Conservation (phyloP, 495 filamentous ascomycete genomes). For the Hyaloscypha hepaticicola region DNA sequence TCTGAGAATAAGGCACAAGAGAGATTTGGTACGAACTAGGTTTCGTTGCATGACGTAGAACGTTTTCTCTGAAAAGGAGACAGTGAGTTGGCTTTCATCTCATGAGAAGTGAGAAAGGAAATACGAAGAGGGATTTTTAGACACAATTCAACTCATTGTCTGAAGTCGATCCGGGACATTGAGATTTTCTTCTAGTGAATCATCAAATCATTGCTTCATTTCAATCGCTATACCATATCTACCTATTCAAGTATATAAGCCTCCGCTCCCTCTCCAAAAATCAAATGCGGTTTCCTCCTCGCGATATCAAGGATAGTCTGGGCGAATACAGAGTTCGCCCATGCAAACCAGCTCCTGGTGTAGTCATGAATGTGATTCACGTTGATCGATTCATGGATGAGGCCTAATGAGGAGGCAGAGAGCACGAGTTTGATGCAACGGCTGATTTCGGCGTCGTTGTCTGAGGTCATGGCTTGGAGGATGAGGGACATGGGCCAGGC, state of each 20-base stretch:
- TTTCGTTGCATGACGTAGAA: too few species aligned
- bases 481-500: slow-evolving; percentile 98
- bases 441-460: slow-evolving; percentile 80
- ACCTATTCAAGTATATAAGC: slow-evolving; percentile 40
- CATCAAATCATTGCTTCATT: not conserved
- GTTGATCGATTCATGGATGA: slow-evolving; percentile 91
- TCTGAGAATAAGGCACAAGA: too few species aligned
- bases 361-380: slow-evolving; percentile 73
- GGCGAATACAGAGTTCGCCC: slow-evolving; percentile 94
- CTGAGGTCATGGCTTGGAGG: slow-evolving; percentile 85
- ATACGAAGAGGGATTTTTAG: too few species aligned
- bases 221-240: not conserved
- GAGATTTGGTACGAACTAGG: too few species aligned
- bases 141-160: not conserved
- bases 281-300: slow-evolving; percentile 77
- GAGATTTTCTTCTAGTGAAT: not conserved
- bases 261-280: slow-evolving; percentile 66
- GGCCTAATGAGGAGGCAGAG: slow-evolving; percentile 66
- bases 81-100: too few species aligned
- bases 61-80: too few species aligned
- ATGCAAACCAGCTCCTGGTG: slow-evolving; percentile 88
- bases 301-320: slow-evolving; percentile 91
- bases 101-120: too few species aligned
- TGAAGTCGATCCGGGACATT: not conserved
- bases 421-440: slow-evolving; percentile 70